Conservation (phyloP, 305 asterid species). For the Rubia tinctorum region DNA sequence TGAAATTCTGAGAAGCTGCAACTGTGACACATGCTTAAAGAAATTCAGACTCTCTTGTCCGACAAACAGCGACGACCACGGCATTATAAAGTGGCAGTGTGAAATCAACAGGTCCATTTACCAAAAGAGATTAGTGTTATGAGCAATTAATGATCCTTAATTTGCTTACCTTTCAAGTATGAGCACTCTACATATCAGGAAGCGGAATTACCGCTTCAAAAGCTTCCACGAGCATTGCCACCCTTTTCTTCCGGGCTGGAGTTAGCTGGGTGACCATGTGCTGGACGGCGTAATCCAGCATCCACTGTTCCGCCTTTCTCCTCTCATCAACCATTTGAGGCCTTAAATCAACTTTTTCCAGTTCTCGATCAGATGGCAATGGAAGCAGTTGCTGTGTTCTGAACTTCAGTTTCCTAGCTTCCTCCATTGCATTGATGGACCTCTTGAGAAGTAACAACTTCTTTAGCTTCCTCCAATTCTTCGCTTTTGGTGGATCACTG, state of each 20-base stretch:
- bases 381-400: constrained; percentile 24
- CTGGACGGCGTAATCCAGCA: constrained; percentile 91
- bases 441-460: constrained; percentile 61
- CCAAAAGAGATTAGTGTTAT: background rate
- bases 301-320: constrained; percentile 90
- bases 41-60: background rate
- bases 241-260: constrained; percentile 74
- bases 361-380: constrained; percentile 25
- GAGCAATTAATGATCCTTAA: background rate
- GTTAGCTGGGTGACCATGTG: constrained; percentile 66
- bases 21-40: background rate
- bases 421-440: constrained; percentile 74
- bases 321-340: constrained; percentile 65
- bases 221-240: constrained; percentile 93
- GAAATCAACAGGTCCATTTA: background rate
- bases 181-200: constrained; percentile 38
- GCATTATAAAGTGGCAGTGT: background rate
- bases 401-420: constrained; percentile 39
- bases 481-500: constrained; percentile 32
- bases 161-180: constrained; percentile 3
- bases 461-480: constrained; percentile 85
- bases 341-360: constrained; percentile 58
- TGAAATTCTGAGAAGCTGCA: background rate
- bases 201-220: constrained; percentile 97
- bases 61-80: background rate